phyloP scores from a whole-genome alignment of 116 monocot species.

The Dioscorea cayenensis region DNA sequence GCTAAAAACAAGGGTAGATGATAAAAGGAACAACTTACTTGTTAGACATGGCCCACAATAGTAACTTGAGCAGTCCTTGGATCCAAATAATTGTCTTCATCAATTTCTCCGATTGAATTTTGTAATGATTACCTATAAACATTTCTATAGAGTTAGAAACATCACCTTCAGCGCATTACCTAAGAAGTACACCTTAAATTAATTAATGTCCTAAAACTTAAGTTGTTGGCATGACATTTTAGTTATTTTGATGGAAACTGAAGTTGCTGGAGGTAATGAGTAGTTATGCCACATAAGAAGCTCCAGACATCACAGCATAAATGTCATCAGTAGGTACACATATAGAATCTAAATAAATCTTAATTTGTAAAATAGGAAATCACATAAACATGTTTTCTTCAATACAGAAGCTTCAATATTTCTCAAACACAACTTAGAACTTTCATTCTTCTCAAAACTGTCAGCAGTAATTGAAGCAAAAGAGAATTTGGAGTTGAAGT shows the following conservation, averaged over 20 bases:
- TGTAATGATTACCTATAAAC: slow-evolving; percentile 60
- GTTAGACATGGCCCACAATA: slow-evolving; percentile 84
- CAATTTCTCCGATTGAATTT: slow-evolving; percentile 49
- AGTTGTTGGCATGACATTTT: too few relatives aligned
- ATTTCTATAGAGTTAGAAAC: background rate
- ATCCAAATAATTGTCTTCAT: slow-evolving; percentile 48
- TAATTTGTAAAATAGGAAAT: background rate
- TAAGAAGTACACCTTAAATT: background rate
- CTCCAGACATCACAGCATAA: background rate
- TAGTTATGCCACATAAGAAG: too few relatives aligned
- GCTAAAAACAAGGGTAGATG: background rate
- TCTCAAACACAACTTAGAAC: background rate
- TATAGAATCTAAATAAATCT: too few relatives aligned
- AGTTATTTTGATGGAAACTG: too few relatives aligned
- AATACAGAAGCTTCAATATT: background rate
- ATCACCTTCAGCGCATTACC: background rate
- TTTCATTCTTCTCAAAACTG: background rate
- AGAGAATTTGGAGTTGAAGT: too few relatives aligned
- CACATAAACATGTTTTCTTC: background rate
- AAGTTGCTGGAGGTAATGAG: too few relatives aligned
- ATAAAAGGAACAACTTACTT: slow-evolving; percentile 31
- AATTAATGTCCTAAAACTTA: background rate
- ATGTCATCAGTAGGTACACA: background rate
- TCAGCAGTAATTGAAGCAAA: too few relatives aligned
- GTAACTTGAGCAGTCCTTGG: slow-evolving; percentile 92